These are phyloP conservation scores for Lithocarpus polystachyus DNA, from an alignment of 306 rosid genomes.

Conservation along the genomic window DNA sequence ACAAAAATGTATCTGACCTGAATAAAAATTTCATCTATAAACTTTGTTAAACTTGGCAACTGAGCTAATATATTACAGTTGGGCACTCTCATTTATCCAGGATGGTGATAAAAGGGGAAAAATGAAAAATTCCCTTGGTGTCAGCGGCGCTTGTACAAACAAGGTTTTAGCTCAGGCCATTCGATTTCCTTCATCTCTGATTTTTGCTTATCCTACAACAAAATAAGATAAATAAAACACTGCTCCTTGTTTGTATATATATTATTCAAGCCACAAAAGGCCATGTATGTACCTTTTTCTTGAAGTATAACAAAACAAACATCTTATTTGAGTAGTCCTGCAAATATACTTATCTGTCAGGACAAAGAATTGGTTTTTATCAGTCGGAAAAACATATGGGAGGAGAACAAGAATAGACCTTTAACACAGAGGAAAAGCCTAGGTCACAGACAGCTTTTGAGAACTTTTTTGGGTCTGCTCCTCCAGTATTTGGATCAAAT, in stretches of 20 bases:
- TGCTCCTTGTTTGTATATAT: neutral
- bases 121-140: neutral
- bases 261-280: conserved; percentile 1
- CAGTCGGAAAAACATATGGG: neutral
- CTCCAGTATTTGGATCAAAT: conserved; percentile 81
- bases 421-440: conserved; percentile 55
- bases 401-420: conserved; percentile 38
- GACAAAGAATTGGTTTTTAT: neutral
- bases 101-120: neutral
- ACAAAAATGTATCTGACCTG: neutral
- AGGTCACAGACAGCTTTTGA: conserved; percentile 63
- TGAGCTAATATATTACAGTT: neutral
- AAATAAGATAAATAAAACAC: neutral
- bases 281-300: conserved; percentile 57
- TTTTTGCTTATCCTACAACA: conserved; percentile 54
- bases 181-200: conserved; percentile 51
- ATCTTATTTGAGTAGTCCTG: conserved; percentile 95
- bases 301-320: conserved; percentile 80
- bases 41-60: neutral
- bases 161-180: conserved; percentile 90
- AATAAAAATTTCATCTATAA: neutral
- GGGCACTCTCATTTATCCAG: neutral
- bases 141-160: conserved; percentile 91
- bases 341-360: conserved; percentile 34
- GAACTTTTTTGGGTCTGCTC: conserved; percentile 79